Evolutionary conservation across 345 rosid genomes (phyloP).

Genomic region (Lepidium sativum): DNA sequence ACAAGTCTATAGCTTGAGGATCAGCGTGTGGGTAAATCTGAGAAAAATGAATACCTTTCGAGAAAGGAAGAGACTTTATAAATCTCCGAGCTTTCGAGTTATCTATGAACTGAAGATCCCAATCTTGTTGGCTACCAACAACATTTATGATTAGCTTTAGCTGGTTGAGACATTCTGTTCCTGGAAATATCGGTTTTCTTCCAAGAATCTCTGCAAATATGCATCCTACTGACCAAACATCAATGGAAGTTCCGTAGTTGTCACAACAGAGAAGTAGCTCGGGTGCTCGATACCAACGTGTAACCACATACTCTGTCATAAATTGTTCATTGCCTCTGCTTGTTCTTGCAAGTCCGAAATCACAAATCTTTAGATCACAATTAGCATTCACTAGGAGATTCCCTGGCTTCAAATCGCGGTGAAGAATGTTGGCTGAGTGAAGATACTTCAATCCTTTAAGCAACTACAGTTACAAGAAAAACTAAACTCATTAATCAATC

Average conservation of each 20-base stretch:
- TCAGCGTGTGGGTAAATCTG: constrained; percentile 47
- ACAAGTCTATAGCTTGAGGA: constrained; percentile 68
- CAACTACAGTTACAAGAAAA: constrained; percentile 31
- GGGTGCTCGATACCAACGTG: constrained; percentile 86
- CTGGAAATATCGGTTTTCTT: constrained; percentile 69
- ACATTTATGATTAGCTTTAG: constrained; percentile 66
- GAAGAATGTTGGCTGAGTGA: constrained; percentile 78
- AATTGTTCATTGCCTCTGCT: constrained; percentile 56
- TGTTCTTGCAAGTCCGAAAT: constrained; percentile 78
- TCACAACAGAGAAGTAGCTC: constrained; percentile 85
- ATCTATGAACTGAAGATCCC: constrained; percentile 60
- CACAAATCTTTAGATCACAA: constrained; percentile 78
- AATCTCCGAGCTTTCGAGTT: constrained; percentile 50
- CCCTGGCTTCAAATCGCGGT: constrained; percentile 82
- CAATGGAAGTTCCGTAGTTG: constrained; percentile 71
- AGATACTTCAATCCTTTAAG: constrained; percentile 78
- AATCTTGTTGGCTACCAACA: constrained; percentile 73
- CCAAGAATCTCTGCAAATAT: constrained; percentile 85
- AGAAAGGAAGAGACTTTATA: constrained; percentile 52
- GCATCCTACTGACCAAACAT: constrained; percentile 89
- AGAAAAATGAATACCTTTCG: constrained; percentile 43
- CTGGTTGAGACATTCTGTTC: constrained; percentile 78
- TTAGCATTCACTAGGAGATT: constrained; percentile 74
- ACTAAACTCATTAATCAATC: not conserved
- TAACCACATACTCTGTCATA: constrained; percentile 38